These are phyloP conservation scores for Leccinum barrowsii DNA, from an alignment of 768 basidiomycete genomes.

Conservation along the genomic window DNA sequence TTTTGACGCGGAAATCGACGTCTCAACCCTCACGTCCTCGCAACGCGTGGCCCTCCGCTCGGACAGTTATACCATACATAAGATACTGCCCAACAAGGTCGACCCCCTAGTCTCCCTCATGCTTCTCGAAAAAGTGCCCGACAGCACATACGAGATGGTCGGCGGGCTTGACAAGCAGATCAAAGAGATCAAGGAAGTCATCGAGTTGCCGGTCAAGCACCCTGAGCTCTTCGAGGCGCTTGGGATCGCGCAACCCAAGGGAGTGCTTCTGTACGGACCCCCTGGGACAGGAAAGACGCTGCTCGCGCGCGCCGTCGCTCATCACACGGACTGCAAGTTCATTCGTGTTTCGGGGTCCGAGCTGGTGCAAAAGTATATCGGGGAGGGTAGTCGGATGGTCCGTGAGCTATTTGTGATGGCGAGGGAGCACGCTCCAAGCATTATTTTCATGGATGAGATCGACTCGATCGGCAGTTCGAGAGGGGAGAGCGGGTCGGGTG, in stretches of 20 bases:
- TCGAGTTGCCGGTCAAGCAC: constrained; percentile 95
- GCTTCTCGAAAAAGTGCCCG: constrained; percentile 99
- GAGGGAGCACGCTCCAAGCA: constrained; percentile 92
- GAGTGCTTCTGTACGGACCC: background rate
- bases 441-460: constrained; percentile 99
- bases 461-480: constrained; percentile 94
- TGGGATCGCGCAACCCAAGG: constrained; percentile 36
- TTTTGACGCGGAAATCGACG: constrained; percentile 82
- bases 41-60: constrained; percentile 94
- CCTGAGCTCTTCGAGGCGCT: constrained; percentile 95
- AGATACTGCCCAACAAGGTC: constrained; percentile 95
- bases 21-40: constrained; percentile 74
- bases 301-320: constrained; percentile 73
- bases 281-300: background rate
- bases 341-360: background rate
- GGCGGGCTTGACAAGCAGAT: constrained; percentile 97
- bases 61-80: constrained; percentile 95
- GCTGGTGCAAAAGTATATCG: background rate
- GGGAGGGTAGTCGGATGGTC: constrained; percentile 72
- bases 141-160: constrained; percentile 99
- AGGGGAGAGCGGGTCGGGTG: constrained; percentile 74
- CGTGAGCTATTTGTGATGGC: constrained; percentile 99
- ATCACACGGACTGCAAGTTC: constrained; percentile 97
- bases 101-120: constrained; percentile 99
- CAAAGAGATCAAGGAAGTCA: constrained; percentile 99